Evolutionary conservation across 345 rosid genomes (phyloP).

Genomic region (Sonneratia caseolaris): DNA sequence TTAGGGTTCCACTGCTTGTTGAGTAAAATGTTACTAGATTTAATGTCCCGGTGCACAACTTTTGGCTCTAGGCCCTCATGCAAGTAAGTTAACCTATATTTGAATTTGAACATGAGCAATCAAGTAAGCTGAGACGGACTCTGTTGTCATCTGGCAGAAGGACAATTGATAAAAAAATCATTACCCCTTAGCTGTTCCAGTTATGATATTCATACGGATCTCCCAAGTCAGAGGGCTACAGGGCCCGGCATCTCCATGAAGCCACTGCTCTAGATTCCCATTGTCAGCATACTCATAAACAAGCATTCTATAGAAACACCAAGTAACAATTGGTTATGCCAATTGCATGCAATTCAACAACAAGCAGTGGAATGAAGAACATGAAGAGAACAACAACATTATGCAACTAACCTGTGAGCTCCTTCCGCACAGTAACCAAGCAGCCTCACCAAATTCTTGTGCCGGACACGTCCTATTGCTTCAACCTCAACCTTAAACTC

Average conservation of each 20-base stretch:
- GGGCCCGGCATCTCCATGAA: constrained; percentile 73
- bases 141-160: neutral
- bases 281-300: constrained; percentile 83
- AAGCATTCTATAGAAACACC: constrained; percentile 45
- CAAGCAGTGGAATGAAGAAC: neutral
- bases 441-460: constrained; percentile 89
- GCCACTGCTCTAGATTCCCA: constrained; percentile 92
- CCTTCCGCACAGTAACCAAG: constrained; percentile 97
- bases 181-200: constrained; percentile 82
- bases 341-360: neutral
- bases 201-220: constrained; percentile 58
- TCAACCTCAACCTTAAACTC: constrained; percentile 96
- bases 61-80: constrained; percentile 94
- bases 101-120: neutral
- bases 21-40: constrained; percentile 86
- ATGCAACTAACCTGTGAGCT: constrained; percentile 57
- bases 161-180: neutral
- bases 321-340: neutral
- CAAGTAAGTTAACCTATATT: constrained; percentile 49
- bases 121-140: neutral
- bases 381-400: neutral
- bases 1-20: constrained; percentile 83
- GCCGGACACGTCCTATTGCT: constrained; percentile 91
- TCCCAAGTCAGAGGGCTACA: constrained; percentile 87
- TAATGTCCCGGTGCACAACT: constrained; percentile 83